A percentile compares a stretch with the other conserved stretches of the same genome.
Conservation (phyloP, 305 asterid species). For the Galium porrigens region DNA sequence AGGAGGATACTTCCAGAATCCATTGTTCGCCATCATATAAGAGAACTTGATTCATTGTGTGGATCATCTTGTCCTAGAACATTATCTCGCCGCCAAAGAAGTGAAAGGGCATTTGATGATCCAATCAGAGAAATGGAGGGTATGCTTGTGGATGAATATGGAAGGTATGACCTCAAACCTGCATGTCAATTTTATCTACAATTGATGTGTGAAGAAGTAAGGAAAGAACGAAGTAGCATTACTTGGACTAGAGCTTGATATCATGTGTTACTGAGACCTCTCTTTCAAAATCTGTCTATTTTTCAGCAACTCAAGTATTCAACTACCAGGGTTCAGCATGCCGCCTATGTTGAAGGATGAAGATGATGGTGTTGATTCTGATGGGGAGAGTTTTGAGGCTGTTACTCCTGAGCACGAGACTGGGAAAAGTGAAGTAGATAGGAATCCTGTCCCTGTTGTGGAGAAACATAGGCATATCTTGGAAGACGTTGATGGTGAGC, state of each 20-base stretch:
- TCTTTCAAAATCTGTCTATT: slow-evolving; percentile 18
- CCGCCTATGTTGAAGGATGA: slow-evolving; percentile 68
- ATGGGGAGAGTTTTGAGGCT: slow-evolving; percentile 80
- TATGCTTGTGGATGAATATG: slow-evolving; percentile 81
- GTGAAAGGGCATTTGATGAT: slow-evolving; percentile 79
- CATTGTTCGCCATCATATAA: slow-evolving; percentile 56
- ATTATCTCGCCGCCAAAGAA: slow-evolving; percentile 49
- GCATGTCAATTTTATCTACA: neutral
- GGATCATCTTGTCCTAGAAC: slow-evolving; percentile 44
- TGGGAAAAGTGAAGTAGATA: slow-evolving; percentile 35
- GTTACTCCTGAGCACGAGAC: slow-evolving; percentile 69
- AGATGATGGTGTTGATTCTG: slow-evolving; percentile 59
- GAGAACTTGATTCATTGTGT: slow-evolving; percentile 71
- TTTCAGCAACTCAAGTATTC: slow-evolving; percentile 75
- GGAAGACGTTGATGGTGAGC: slow-evolving; percentile 89
- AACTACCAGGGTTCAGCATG: slow-evolving; percentile 74
- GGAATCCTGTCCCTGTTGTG: slow-evolving; percentile 18
- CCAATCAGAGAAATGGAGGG: slow-evolving; percentile 90
- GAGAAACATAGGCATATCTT: slow-evolving; percentile 65
- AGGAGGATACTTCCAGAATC: slow-evolving; percentile 73
- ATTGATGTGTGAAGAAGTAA: neutral
- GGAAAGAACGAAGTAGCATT: neutral
- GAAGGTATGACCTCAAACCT: slow-evolving; percentile 40
- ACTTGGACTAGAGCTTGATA: neutral
- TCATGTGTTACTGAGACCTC: slow-evolving; percentile 2